Conservation (phyloP, 805 yeast species). For the Teunomyces lycoperdinae region DNA sequence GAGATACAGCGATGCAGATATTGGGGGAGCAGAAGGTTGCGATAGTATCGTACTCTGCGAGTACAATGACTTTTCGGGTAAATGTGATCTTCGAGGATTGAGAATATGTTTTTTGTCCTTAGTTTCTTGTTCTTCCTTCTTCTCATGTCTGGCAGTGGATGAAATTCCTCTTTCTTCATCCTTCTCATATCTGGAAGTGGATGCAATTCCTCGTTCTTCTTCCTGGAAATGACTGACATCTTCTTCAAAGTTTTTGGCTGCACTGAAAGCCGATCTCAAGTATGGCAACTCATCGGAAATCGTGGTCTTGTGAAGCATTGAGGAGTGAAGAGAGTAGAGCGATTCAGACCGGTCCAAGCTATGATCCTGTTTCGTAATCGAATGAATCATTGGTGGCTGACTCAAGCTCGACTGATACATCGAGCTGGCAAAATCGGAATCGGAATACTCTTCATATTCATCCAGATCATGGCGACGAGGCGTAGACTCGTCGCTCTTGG, state of each 20-base stretch:
- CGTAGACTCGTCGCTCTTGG: constrained; percentile 1
- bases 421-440: constrained; percentile 25
- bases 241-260: constrained; percentile 56
- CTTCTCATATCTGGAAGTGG: not conserved
- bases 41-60: constrained; percentile 30
- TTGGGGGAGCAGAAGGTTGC: constrained; percentile 14
- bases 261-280: constrained; percentile 63
- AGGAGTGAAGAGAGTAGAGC: constrained; percentile 28
- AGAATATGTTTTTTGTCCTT: constrained; percentile 16
- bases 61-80: constrained; percentile 34
- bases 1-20: constrained; percentile 30
- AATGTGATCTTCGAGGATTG: constrained; percentile 18
- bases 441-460: constrained; percentile 22
- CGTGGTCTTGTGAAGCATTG: constrained; percentile 48
- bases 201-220: constrained; percentile 11
- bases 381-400: constrained; percentile 37
- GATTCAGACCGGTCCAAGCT: constrained; percentile 22
- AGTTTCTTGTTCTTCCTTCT: constrained; percentile 1
- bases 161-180: constrained; percentile 12
- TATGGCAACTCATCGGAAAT: constrained; percentile 64
- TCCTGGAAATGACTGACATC: constrained; percentile 32
- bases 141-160: not conserved
- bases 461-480: constrained; percentile 10
- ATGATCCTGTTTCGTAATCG: constrained; percentile 28
- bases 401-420: constrained; percentile 18